phyloP scores from a whole-genome alignment of 2,329 filamentous ascomycete species.

The Epichloe bromicola region DNA sequence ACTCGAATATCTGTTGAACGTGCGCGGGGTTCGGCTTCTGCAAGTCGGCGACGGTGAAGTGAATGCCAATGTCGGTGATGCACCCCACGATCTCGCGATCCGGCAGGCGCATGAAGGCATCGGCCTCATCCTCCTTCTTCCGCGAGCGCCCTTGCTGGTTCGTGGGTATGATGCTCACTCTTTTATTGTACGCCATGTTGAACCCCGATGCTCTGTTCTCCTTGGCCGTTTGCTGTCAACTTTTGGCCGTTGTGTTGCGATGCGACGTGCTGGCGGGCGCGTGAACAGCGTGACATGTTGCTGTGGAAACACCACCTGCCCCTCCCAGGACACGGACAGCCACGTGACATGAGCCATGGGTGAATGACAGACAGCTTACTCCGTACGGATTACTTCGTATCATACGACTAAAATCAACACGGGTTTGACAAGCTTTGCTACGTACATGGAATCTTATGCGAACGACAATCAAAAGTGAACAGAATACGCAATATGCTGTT shows the following conservation, averaged over 20 bases:
- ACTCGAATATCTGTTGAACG: constrained; percentile 96
- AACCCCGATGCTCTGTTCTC: neutral
- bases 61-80: constrained; percentile 92
- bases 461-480: too few relatives aligned
- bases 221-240: neutral
- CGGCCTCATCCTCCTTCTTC: constrained; percentile 46
- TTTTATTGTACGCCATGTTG: constrained; percentile 44
- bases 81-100: constrained; percentile 85
- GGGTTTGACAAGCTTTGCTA: too few relatives aligned
- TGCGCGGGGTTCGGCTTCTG: constrained; percentile 89
- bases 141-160: constrained; percentile 38
- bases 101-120: constrained; percentile 46
- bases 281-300: constrained; percentile 5
- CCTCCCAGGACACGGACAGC: neutral
- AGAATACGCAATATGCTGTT: too few relatives aligned
- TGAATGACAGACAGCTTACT: too few relatives aligned
- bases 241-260: neutral
- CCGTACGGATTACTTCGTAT: too few relatives aligned
- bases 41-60: constrained; percentile 73
- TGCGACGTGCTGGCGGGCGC: neutral
- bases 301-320: constrained; percentile 3
- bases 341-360: neutral
- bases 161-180: constrained; percentile 47
- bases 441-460: too few relatives aligned
- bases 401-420: too few relatives aligned